phyloP scores from a whole-genome alignment of 805 yeast species.

The Metschnikowia chrysomelidarum region DNA sequence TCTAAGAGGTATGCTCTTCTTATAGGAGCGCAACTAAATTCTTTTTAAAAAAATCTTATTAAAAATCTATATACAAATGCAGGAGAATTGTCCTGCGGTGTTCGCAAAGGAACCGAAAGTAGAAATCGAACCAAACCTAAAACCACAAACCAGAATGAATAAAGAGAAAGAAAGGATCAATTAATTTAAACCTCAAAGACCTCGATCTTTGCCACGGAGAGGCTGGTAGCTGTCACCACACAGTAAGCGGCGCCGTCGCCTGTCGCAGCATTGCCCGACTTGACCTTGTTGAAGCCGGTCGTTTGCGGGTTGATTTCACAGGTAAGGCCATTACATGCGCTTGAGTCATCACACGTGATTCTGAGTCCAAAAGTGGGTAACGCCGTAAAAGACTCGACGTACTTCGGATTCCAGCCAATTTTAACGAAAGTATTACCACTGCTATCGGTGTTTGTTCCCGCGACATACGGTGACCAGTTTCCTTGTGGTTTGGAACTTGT shows the following conservation, averaged over 20 bases:
- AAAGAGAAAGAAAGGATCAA: background rate
- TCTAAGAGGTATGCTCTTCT: no score
- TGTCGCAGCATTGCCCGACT: slow-evolving; percentile 43
- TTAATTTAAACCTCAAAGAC: slow-evolving; percentile 43
- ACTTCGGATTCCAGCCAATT: slow-evolving; percentile 89
- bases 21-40: no score
- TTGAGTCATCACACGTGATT: slow-evolving; percentile 60
- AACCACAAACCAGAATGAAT: background rate
- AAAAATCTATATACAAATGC: no score
- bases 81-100: no score
- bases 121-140: background rate
- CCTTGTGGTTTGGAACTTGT: slow-evolving; percentile 64
- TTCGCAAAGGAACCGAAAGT: background rate
- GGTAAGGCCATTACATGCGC: slow-evolving; percentile 70
- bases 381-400: slow-evolving; percentile 60
- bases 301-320: slow-evolving; percentile 78
- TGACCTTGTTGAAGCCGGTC: slow-evolving; percentile 55
- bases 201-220: slow-evolving; percentile 67
- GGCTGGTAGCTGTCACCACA: slow-evolving; percentile 71
- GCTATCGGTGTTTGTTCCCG: slow-evolving; percentile 81
- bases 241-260: slow-evolving; percentile 69
- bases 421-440: slow-evolving; percentile 72
- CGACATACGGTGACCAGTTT: slow-evolving; percentile 93
- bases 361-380: slow-evolving; percentile 70
- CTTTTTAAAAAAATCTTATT: no score